A percentile compares a stretch with the other conserved stretches of the same genome.
Conservation (phyloP, 805 yeast species). For the Isabelozyma rhagii region DNA sequence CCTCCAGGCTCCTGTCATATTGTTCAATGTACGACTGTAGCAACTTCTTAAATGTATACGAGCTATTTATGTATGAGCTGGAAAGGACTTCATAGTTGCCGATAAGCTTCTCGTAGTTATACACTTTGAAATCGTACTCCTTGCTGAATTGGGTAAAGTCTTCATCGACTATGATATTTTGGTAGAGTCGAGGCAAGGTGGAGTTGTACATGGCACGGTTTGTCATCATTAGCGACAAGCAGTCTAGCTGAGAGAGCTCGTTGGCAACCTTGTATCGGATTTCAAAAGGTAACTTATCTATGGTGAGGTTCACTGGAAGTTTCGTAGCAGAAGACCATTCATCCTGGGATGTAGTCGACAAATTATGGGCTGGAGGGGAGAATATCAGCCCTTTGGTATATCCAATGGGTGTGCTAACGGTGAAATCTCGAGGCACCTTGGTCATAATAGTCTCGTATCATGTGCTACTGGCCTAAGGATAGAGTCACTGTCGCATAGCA, state of each 20-base stretch:
- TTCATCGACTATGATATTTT: constrained; percentile 36
- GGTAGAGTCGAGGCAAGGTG: constrained; percentile 34
- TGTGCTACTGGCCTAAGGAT: too few relatives aligned
- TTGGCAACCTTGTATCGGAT: constrained; percentile 28
- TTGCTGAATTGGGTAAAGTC: constrained; percentile 29
- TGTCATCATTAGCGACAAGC: constrained; percentile 26
- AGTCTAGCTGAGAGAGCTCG: constrained; percentile 36
- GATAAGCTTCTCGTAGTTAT: constrained; percentile 1
- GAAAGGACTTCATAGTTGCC: constrained; percentile 4
- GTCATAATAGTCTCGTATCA: too few relatives aligned
- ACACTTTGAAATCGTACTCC: constrained; percentile 14
- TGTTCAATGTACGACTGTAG: constrained; percentile 12
- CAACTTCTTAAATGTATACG: constrained; percentile 38
- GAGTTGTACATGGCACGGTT: constrained; percentile 25
- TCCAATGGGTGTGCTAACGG: constrained; percentile 11
- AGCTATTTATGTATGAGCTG: constrained; percentile 33
- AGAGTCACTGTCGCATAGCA: too few relatives aligned
- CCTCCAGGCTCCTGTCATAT: constrained; percentile 2
- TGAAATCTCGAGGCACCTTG: neutral
- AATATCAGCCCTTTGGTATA: constrained; percentile 17
- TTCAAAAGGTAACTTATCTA: constrained; percentile 38
- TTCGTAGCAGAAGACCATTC: neutral
- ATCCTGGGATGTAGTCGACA: neutral
- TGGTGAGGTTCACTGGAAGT: neutral
- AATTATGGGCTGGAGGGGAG: neutral